Evolutionary conservation across 1,284 basidiomycete species (phyloP).

Genomic region (Meira miltonrushii): DNA sequence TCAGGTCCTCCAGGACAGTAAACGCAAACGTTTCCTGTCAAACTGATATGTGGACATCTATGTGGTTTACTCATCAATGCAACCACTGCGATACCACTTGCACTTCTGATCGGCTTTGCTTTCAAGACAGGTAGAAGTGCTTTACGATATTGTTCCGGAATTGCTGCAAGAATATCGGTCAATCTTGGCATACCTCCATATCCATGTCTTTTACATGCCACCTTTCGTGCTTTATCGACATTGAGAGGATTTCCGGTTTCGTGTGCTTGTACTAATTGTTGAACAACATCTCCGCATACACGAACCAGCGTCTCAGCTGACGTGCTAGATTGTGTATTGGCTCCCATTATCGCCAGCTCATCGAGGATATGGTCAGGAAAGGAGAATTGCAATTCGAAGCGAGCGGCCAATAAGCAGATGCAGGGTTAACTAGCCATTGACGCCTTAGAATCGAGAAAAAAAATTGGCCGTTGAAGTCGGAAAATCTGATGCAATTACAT

Average conservation of each 20-base stretch:
- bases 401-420: no score
- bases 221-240: constrained; percentile 78
- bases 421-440: no score
- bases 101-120: constrained; percentile 93
- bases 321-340: constrained; percentile 15
- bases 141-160: constrained; percentile 94
- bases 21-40: constrained; percentile 99
- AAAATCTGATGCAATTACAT: neutral
- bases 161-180: constrained; percentile 96
- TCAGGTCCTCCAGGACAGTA: constrained; percentile 99
- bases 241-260: constrained; percentile 64
- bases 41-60: constrained; percentile 97
- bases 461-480: neutral
- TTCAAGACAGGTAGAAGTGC: constrained; percentile 81
- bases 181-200: constrained; percentile 82
- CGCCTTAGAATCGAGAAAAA: neutral
- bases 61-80: constrained; percentile 99
- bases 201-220: constrained; percentile 82
- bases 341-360: neutral
- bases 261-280: constrained; percentile 85
- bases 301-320: constrained; percentile 86
- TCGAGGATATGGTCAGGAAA: no score
- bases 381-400: no score
- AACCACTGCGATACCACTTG: constrained; percentile 95
- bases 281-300: constrained; percentile 88